Evolutionary conservation across 163 green algal genomes (phyloP).

Genomic region (Prototheca stagnorum): DNA sequence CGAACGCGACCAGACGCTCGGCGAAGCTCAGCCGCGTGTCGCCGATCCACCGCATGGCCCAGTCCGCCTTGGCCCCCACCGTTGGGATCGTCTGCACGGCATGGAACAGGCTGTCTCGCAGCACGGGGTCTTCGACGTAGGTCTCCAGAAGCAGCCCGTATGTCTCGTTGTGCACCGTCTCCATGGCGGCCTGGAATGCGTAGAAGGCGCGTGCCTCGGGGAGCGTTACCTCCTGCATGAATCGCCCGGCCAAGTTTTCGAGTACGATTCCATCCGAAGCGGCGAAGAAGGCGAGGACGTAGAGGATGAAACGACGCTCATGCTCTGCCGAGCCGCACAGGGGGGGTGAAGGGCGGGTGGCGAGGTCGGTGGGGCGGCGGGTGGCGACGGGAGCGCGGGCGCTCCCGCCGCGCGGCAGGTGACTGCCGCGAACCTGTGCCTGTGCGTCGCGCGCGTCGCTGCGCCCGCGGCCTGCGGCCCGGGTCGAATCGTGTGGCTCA

Average conservation of each 20-base stretch:
- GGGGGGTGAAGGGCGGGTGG: too few relatives aligned
- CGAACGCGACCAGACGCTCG: slow-evolving; percentile 64
- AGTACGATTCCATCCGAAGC: slow-evolving; percentile 81
- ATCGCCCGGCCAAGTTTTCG: slow-evolving; percentile 72
- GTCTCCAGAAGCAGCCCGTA: slow-evolving; percentile 69
- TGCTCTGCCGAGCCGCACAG: slow-evolving; percentile 26
- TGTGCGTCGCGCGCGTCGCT: too few relatives aligned
- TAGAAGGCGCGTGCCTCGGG: slow-evolving; percentile 63
- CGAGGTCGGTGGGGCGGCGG: too few relatives aligned
- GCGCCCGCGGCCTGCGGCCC: too few relatives aligned
- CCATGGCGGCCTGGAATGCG: slow-evolving; percentile 85
- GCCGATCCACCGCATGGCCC: slow-evolving; percentile 52
- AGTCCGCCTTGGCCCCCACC: slow-evolving; percentile 62
- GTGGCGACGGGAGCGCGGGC: too few relatives aligned
- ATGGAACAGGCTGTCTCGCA: slow-evolving; percentile 55
- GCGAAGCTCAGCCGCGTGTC: slow-evolving; percentile 31
- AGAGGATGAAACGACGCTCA: slow-evolving; percentile 77
- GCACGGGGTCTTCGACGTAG: slow-evolving; percentile 61
- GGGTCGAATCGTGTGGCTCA: too few relatives aligned
- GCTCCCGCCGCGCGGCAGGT: too few relatives aligned
- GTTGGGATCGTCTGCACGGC: slow-evolving; percentile 60
- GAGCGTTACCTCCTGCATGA: slow-evolving; percentile 39
- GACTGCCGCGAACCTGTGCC: too few relatives aligned
- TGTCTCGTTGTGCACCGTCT: slow-evolving; percentile 93
- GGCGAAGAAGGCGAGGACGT: slow-evolving; percentile 84